Conservation (phyloP, 305 asterid species). For the Striga hermonthica region DNA sequence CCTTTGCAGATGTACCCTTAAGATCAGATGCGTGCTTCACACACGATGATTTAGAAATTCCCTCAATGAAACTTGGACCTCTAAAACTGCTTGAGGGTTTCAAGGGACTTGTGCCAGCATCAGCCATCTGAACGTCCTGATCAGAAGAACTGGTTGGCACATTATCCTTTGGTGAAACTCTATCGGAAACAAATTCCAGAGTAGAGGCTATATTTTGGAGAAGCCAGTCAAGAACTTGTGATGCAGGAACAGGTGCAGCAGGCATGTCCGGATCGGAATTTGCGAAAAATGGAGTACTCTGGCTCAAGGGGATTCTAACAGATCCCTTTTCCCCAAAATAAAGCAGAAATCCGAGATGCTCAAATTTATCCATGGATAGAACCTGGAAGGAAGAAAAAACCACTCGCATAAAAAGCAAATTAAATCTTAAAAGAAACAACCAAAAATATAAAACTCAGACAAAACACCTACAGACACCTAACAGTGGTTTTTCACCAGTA, state of each 20-base stretch:
- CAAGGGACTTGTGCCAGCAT: conserved; percentile 51
- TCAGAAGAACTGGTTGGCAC: conserved; percentile 67
- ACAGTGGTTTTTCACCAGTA: not conserved
- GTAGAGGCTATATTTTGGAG: conserved; percentile 73
- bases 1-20: conserved; percentile 88
- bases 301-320: conserved; percentile 71
- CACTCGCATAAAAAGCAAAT: conserved; percentile 22
- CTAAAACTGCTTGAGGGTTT: conserved; percentile 56
- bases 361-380: conserved; percentile 77
- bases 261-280: conserved; percentile 99
- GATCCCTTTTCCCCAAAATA: conserved; percentile 87
- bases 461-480: conserved; percentile 3
- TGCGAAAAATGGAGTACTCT: conserved; percentile 85
- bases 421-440: conserved; percentile 2
- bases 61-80: conserved; percentile 92
- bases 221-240: conserved; percentile 95
- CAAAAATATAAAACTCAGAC: not conserved
- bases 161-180: conserved; percentile 79
- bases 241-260: conserved; percentile 87
- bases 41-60: conserved; percentile 89
- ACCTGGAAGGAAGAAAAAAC: conserved; percentile 47
- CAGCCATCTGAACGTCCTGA: conserved; percentile 88
- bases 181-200: conserved; percentile 75
- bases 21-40: conserved; percentile 87
- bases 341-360: conserved; percentile 78